These are phyloP conservation scores for Deakozyma indianensis DNA, from an alignment of 805 yeast genomes.

Conservation along the genomic window DNA sequence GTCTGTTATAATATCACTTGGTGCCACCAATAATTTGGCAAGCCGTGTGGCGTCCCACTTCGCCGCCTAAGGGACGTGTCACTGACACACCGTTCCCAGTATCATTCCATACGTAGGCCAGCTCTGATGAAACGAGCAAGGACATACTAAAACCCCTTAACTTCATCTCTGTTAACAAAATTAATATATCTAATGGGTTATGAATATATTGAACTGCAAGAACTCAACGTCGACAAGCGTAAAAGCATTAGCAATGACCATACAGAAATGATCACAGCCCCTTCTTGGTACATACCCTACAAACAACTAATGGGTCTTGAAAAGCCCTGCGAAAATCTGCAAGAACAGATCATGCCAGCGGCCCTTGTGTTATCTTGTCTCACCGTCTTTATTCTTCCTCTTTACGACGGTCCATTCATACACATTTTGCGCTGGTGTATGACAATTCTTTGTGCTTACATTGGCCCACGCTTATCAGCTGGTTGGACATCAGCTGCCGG, in stretches of 20 bases:
- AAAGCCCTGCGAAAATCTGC: background rate
- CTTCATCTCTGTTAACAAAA: no score
- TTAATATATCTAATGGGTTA: background rate
- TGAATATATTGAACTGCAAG: background rate
- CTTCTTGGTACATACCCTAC: background rate
- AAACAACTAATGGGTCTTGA: background rate
- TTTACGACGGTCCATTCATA: conserved; percentile 10
- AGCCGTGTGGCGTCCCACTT: no score
- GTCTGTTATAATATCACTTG: no score
- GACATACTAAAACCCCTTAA: no score
- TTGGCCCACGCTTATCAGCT: conserved; percentile 10
- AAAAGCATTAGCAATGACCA: no score
- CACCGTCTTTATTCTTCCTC: conserved; percentile 12
- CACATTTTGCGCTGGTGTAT: conserved; percentile 10
- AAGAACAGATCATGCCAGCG: conserved; percentile 6
- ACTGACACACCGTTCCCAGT: no score
- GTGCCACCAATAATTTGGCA: no score
- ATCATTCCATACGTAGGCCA: no score
- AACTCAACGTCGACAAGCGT: background rate
- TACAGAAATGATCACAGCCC: background rate
- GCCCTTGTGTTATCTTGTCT: conserved; percentile 10
- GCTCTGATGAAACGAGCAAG: no score
- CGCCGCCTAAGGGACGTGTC: no score
- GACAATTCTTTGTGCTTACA: conserved; percentile 9
- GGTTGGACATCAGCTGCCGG: conserved; percentile 12